Base-by-base conservation (phyloP, 2,329 filamentous ascomycete genomes). In the Coniochaeta prunicola region DNA sequence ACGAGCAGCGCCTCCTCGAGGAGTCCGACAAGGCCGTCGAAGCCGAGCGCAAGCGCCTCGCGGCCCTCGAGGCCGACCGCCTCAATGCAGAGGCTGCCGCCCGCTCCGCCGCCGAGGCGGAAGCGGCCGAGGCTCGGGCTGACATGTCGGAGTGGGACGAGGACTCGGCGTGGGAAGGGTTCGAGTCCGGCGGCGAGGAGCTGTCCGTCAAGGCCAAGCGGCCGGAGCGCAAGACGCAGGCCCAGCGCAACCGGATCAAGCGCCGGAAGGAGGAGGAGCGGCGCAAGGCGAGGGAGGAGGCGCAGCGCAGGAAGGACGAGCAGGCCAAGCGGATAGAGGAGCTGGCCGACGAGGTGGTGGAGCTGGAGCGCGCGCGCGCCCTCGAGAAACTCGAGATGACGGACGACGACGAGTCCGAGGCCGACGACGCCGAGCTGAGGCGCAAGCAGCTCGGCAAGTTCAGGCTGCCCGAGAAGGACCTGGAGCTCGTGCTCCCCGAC, bases 91-190 rank as follows among this genome's bases (percentile, higher is more conserved):
- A 91, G 67, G 84, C 89, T 19, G 83, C 87, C 0, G 85, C 84
- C 13, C 77, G 78, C 45, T 92, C 88, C 10, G 86, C 88, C 19
- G 90, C 88, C 2, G 84, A 89, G 65, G 87, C 89, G 2, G 88
- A 92, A 56, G 89, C 90, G 17, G 87, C 86, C 0, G 86, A 90
- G 67, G 82, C 84, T 62, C 84, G 81, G 54, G 82, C 82, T 3
- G 81, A 87, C 56, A 68, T 88, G 59, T 87, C 84, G 0, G 85
- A 85, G 71, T 93, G 85, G 79, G 91, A 96, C 60, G 90, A 93
- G 66, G 92, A 96, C 69, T 94, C 90, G 53, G 92, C 90, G 15
- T 97, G 92, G 91, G 93, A 92, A 72, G 90, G 90, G 0, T 85
- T 91, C 64, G 88, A 96, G 76, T 96, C 91, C 70, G 92, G 91